Percentiles rank a stretch among this genome's conserved stretches.
These are phyloP conservation scores for Phtheirospermum japonicum DNA, from an alignment of 257 asterid species.

Conservation along the genomic window DNA sequence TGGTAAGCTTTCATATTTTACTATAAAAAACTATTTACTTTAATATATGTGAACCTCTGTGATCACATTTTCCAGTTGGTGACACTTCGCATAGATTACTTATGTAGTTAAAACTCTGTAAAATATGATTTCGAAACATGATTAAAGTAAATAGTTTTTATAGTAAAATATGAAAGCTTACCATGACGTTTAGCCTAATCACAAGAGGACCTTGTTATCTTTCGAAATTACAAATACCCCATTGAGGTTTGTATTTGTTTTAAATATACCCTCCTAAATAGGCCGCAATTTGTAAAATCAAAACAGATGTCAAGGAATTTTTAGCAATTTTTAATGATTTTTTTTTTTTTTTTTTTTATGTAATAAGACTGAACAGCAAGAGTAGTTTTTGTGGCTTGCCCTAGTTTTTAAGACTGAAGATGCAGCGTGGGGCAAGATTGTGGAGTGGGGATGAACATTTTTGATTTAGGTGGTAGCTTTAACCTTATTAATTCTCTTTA, in stretches of 20 bases:
- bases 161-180: background rate
- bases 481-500: no score
- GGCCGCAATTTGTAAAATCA: background rate
- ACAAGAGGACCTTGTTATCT: background rate
- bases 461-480: no score
- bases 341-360: background rate
- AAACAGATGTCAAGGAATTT: no score
- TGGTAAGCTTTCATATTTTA: background rate
- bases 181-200: background rate
- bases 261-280: no score
- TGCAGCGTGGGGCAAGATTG: conserved; percentile 13
- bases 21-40: no score
- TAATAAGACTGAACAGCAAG: background rate
- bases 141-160: no score
- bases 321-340: background rate
- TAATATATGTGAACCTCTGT: no score
- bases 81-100: no score
- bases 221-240: background rate
- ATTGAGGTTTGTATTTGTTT: background rate
- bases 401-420: background rate
- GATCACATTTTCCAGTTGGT: no score
- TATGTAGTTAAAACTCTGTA: no score
- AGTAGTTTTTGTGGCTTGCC: background rate
- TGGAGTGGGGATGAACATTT: background rate
- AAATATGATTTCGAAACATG: no score